Evolutionary conservation across 768 basidiomycete species (phyloP).

Genomic region (Suillus tomentosus): DNA sequence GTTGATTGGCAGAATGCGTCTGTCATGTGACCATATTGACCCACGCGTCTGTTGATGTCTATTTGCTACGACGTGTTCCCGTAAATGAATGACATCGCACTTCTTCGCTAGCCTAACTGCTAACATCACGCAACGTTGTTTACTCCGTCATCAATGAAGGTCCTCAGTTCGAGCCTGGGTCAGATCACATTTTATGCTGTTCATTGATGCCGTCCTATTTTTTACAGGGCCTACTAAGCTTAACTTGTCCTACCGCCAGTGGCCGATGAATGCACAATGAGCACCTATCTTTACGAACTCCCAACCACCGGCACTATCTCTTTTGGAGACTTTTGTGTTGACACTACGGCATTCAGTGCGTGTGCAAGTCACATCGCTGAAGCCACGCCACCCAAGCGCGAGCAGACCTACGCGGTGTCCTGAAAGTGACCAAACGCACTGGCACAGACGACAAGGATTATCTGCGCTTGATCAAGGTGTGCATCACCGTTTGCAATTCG

Average conservation of each 20-base stretch:
- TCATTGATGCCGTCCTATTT: background rate
- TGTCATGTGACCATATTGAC: background rate
- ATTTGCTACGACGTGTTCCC: conserved; percentile 18
- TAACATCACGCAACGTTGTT: background rate
- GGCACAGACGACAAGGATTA: conserved; percentile 81
- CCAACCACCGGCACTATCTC: conserved; percentile 84
- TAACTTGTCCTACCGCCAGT: background rate
- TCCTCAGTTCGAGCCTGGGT: conserved; percentile 64
- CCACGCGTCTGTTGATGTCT: conserved; percentile 22
- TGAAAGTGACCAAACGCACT: conserved; percentile 79
- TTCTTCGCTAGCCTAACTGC: background rate
- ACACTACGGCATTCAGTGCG: conserved; percentile 48
- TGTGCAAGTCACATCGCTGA: conserved; percentile 66
- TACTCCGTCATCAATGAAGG: too few species aligned
- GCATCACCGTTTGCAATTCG: background rate
- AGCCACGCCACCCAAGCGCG: conserved; percentile 79
- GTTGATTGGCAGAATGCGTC: conserved; percentile 15
- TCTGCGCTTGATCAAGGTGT: conserved; percentile 79
- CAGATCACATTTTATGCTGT: conserved; percentile 19
- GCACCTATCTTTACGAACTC: conserved; percentile 72
- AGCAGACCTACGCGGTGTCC: conserved; percentile 70
- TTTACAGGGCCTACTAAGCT: background rate
- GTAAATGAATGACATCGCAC: conserved; percentile 5
- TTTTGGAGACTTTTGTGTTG: conserved; percentile 72
- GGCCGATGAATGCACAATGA: conserved; percentile 36